Evolutionary conservation across 257 asterid genomes (phyloP).

Genomic region (Solanum acaule): DNA sequence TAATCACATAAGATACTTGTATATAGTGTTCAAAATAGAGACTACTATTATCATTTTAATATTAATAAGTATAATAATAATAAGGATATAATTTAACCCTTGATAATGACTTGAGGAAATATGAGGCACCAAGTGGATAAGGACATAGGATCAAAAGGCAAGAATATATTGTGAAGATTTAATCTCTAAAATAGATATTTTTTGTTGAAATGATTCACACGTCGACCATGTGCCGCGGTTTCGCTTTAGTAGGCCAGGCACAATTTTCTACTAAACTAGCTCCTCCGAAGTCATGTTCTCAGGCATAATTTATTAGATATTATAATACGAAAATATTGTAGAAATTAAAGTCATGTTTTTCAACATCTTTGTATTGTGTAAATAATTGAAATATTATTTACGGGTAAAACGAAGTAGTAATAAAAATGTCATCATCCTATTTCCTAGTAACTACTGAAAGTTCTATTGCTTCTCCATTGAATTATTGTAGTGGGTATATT

Average conservation of each 20-base stretch:
- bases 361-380: background rate
- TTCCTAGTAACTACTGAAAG: background rate
- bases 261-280: background rate
- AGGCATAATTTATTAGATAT: background rate
- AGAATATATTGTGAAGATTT: background rate
- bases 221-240: constrained; percentile 22
- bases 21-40: background rate
- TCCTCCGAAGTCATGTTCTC: background rate
- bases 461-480: background rate
- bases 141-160: background rate
- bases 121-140: background rate
- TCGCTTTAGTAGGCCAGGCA: background rate
- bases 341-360: no score
- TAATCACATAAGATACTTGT: background rate
- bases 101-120: background rate
- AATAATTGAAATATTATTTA: background rate
- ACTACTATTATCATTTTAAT: background rate
- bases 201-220: background rate
- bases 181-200: background rate
- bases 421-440: background rate
- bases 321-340: no score
- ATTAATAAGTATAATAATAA: no score
- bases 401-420: background rate
- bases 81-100: background rate
- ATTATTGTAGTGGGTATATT: background rate